Conservation (phyloP, 768 basidiomycete genomes). For the Ramaria sp. region DNA sequence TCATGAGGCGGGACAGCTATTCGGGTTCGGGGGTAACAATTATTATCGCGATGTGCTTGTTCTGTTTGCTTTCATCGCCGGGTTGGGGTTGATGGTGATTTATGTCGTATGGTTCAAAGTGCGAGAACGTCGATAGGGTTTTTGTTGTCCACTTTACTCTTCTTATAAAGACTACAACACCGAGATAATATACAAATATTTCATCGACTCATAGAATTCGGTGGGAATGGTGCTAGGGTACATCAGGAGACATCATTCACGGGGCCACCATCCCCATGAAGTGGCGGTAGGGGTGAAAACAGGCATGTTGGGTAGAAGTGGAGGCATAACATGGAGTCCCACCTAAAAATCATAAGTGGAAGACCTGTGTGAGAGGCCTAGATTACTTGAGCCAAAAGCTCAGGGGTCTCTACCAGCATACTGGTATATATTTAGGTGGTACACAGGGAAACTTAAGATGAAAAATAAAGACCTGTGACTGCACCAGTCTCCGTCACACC, state of each 20-base stretch:
- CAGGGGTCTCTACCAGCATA: too few relatives aligned
- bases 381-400: too few relatives aligned
- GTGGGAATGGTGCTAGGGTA: not conserved
- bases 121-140: constrained; percentile 53
- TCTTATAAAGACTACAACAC: not conserved
- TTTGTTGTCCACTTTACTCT: not conserved
- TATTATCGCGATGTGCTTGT: constrained; percentile 90
- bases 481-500: too few relatives aligned
- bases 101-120: constrained; percentile 68
- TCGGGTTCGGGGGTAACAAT: constrained; percentile 71
- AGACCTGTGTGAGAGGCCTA: too few relatives aligned
- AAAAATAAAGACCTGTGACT: too few relatives aligned
- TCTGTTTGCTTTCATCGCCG: constrained; percentile 75
- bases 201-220: constrained; percentile 4
- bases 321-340: constrained; percentile 14
- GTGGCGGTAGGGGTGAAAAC: constrained; percentile 29
- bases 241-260: constrained; percentile 6
- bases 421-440: too few relatives aligned
- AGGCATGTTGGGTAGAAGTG: constrained; percentile 29
- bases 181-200: not conserved
- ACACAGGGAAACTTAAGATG: too few relatives aligned
- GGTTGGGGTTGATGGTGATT: constrained; percentile 64
- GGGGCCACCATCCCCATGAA: constrained; percentile 13
- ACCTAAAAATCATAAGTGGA: too few relatives aligned
- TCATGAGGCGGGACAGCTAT: constrained; percentile 38